Percentiles rank a stretch among this genome's conserved stretches.
These are phyloP conservation scores for Pulveroboletus sp. DNA, from an alignment of 768 basidiomycete species.

Conservation along the genomic window DNA sequence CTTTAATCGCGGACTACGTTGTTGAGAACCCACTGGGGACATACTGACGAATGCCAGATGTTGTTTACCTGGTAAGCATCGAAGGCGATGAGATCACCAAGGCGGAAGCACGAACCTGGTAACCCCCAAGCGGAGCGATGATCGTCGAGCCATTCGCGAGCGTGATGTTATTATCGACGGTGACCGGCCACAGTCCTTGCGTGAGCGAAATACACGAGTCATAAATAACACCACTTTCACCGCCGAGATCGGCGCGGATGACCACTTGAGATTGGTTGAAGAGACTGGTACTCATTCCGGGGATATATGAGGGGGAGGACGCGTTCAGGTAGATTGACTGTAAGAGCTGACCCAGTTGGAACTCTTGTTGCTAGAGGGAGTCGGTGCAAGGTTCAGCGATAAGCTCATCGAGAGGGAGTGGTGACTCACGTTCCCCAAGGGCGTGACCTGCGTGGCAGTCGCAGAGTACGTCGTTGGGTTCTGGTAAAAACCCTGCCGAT, in stretches of 20 bases:
- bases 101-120: conserved; percentile 42
- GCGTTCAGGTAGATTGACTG: conserved; percentile 50
- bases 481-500: conserved; percentile 66
- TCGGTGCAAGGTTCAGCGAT: not conserved
- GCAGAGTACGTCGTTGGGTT: conserved; percentile 53
- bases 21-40: conserved; percentile 36
- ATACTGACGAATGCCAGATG: conserved; percentile 24
- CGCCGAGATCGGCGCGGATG: conserved; percentile 64
- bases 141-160: conserved; percentile 66
- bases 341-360: conserved; percentile 51
- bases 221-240: conserved; percentile 62
- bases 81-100: conserved; percentile 2
- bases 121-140: conserved; percentile 58
- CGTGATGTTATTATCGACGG: conserved; percentile 41
- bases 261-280: conserved; percentile 39
- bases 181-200: conserved; percentile 65
- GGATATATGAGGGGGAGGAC: conserved; percentile 51
- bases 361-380: conserved; percentile 48
- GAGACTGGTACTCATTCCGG: conserved; percentile 33
- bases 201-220: conserved; percentile 64
- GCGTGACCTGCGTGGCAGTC: conserved; percentile 55
- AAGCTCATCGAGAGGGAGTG: not conserved
- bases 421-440: conserved; percentile 58
- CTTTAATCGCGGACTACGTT: not conserved
- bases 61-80: conserved; percentile 2